Evolutionary conservation across 306 rosid genomes (phyloP), one percentile per base, ranked within the genome.

Genomic region (Trifolium fragiferum): DNA sequence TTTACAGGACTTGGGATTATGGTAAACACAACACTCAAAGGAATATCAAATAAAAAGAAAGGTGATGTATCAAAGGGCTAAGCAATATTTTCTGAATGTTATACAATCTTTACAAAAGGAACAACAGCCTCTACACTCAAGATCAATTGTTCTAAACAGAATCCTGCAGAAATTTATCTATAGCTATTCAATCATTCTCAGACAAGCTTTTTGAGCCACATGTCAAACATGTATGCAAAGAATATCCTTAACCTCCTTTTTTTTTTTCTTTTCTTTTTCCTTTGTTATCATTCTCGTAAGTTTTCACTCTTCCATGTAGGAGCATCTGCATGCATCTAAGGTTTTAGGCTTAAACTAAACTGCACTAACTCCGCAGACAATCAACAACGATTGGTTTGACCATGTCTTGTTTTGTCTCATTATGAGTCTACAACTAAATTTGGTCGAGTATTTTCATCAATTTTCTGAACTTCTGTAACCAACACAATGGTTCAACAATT

Each of bases 361-460:
- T 35, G 35, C 27, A 54, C 75, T 58, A 46, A 53, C 66, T 66
- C 67, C 21, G 30, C 32, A 35, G 21, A 72, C n/a, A 59, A 69
- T 51, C 25, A 57, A 23, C 10, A 69, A 69, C n/a, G n/a, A n/a
- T n/a, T 60, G 71, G 50, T 63, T 41, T 46, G 69, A n/a, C 33
- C 23, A 14, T 51, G 21, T 73, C 27, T 33, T 38, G 8, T n/a
- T n/a, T n/a, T n/a, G n/a, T n/a, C n/a, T n/a, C n/a, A n/a, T n/a
- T n/a, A n/a, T n/a, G n/a, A n/a, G n/a, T 53, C 27, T 30, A 67
- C 60, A 72, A 43, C n/a, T 44, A 21, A 68, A 54, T 68, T 62
- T 51, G n/a, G 16, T 72, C 27, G 4, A 72, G 20, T 57, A 82
- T 72, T 32, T 73, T 73, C 15, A 49, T 66, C 54, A 13, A 50